Evolutionary conservation across 2,329 filamentous ascomycete genomes (phyloP).

Genomic region (Albophoma yamanashiensis): DNA sequence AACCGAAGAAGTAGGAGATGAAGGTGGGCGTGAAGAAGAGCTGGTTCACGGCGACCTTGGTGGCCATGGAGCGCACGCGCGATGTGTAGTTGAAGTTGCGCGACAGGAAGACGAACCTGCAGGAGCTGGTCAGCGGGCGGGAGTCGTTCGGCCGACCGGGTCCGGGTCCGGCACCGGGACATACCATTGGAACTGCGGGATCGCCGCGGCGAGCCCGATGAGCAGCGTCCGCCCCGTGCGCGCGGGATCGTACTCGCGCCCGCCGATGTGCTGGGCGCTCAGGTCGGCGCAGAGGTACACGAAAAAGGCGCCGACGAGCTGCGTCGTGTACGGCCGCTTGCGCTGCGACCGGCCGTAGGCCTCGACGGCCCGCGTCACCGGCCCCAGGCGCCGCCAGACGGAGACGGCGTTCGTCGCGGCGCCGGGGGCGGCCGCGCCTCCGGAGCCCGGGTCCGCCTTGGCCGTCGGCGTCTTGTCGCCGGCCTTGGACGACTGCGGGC

Average conservation of each 20-base stretch:
- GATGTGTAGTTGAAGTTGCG: constrained; percentile 77
- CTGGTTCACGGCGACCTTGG: constrained; percentile 77
- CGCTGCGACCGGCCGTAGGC: constrained; percentile 63
- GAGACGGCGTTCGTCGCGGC: constrained; percentile 14
- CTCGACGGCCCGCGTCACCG: constrained; percentile 39
- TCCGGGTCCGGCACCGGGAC: constrained; percentile 14
- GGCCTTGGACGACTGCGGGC: not conserved
- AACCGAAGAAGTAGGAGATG: constrained; percentile 73
- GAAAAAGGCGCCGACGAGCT: constrained; percentile 62
- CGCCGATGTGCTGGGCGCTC: constrained; percentile 60
- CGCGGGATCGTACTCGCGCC: constrained; percentile 53
- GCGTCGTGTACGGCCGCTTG: constrained; percentile 65
- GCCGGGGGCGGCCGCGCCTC: not conserved
- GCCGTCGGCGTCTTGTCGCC: not conserved
- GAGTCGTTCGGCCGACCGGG: not conserved
- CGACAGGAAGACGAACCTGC: constrained; percentile 69
- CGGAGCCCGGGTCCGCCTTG: not conserved
- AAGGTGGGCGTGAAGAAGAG: constrained; percentile 71
- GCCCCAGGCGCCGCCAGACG: constrained; percentile 48
- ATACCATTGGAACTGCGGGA: constrained; percentile 77
- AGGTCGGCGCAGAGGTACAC: constrained; percentile 74
- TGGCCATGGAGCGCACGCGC: constrained; percentile 55
- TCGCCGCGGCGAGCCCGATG: constrained; percentile 62
- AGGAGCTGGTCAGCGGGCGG: not conserved
- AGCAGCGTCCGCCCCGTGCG: constrained; percentile 61